Evolutionary conservation across 1,139 yeast species (phyloP).

Genomic region (Nadsonia starkeyi-henricii): DNA sequence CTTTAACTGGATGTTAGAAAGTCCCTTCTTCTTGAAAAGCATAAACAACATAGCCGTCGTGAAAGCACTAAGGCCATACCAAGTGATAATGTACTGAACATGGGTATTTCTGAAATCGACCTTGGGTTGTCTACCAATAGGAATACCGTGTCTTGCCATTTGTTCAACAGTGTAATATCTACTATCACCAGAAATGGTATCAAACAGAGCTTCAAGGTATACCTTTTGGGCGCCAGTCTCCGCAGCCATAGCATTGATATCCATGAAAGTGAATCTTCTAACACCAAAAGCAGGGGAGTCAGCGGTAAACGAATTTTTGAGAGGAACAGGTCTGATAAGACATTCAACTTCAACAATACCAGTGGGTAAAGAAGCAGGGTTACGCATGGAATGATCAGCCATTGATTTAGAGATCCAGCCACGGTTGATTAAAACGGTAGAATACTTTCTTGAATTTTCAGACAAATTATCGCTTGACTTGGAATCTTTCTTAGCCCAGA

Average conservation of each 20-base stretch:
- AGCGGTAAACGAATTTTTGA: slow-evolving; percentile 57
- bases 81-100: slow-evolving; percentile 79
- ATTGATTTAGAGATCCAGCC: slow-evolving; percentile 83
- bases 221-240: slow-evolving; percentile 57
- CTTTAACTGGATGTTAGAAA: background rate
- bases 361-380: slow-evolving; percentile 55
- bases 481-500: background rate
- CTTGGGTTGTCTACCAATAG: slow-evolving; percentile 69
- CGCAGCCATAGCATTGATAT: slow-evolving; percentile 67
- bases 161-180: slow-evolving; percentile 19
- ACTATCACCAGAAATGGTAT: slow-evolving; percentile 13
- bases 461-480: slow-evolving; percentile 19
- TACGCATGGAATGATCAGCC: slow-evolving; percentile 49
- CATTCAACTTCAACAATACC: slow-evolving; percentile 67
- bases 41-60: slow-evolving; percentile 51
- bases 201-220: slow-evolving; percentile 53
- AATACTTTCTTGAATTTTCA: slow-evolving; percentile 15
- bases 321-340: slow-evolving; percentile 58
- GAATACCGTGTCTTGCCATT: slow-evolving; percentile 62
- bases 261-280: slow-evolving; percentile 40
- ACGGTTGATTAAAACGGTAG: slow-evolving; percentile 53
- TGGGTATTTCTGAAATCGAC: slow-evolving; percentile 80
- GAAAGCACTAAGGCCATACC: slow-evolving; percentile 78
- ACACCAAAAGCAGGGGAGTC: slow-evolving; percentile 57
- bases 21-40: slow-evolving; percentile 19